Conservation (phyloP, 2,329 filamentous ascomycete genomes). For the Penicillium sp. region DNA sequence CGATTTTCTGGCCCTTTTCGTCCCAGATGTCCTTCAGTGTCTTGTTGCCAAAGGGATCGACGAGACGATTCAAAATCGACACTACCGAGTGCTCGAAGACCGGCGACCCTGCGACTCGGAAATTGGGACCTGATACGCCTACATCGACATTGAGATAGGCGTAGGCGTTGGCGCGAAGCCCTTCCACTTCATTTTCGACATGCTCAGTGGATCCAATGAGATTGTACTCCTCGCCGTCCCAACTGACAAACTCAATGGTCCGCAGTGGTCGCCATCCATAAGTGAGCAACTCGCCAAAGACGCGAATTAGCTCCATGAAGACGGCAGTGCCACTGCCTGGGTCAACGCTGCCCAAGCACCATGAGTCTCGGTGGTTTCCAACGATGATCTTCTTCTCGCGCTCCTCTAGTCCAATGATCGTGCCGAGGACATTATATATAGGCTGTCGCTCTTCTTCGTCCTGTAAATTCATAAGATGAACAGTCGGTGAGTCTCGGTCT, state of each 20-base stretch:
- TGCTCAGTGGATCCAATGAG: slow-evolving; percentile 92
- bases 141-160: slow-evolving; percentile 92
- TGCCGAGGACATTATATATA: slow-evolving; percentile 90
- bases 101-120: slow-evolving; percentile 80
- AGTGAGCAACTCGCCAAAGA: slow-evolving; percentile 77
- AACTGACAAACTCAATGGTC: slow-evolving; percentile 96
- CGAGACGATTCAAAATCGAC: slow-evolving; percentile 73
- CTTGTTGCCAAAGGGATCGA: slow-evolving; percentile 71
- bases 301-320: slow-evolving; percentile 83
- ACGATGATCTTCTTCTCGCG: slow-evolving; percentile 82
- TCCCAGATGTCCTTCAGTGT: slow-evolving; percentile 80
- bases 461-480: slow-evolving; percentile 83
- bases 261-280: slow-evolving; percentile 88
- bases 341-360: slow-evolving; percentile 85
- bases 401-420: slow-evolving; percentile 83
- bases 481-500: slow-evolving; percentile 71
- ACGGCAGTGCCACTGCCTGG: slow-evolving; percentile 88
- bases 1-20: slow-evolving; percentile 60
- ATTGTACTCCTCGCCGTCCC: slow-evolving; percentile 95
- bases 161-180: slow-evolving; percentile 72
- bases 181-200: slow-evolving; percentile 81
- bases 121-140: slow-evolving; percentile 74
- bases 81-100: slow-evolving; percentile 74
- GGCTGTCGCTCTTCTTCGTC: slow-evolving; percentile 80
- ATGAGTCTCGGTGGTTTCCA: slow-evolving; percentile 91